A percentile compares a stretch with the other conserved stretches of the same genome.
Conservation (phyloP, 768 basidiomycete genomes). For the Cystofilobasidium ferigula region DNA sequence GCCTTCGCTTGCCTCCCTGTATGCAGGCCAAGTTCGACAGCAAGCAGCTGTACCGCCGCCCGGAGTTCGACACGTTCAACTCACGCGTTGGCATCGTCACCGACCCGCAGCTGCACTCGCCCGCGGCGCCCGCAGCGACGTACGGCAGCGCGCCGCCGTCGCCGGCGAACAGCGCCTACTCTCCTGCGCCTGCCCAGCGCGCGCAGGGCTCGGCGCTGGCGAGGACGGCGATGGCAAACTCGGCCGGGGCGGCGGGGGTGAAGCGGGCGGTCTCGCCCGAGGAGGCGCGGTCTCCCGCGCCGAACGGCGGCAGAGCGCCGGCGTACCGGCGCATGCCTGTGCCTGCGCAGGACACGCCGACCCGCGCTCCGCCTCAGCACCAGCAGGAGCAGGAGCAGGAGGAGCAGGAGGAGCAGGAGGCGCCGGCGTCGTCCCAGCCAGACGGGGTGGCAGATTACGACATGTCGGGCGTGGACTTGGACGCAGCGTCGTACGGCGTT, state of each 20-base stretch:
- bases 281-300: constrained; percentile 1
- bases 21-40: constrained; percentile 30
- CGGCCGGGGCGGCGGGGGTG: background rate
- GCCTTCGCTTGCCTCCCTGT: background rate
- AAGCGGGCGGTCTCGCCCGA: background rate
- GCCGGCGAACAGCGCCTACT: background rate
- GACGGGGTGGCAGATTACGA: background rate
- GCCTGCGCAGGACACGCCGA: background rate
- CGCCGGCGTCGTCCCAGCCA: background rate
- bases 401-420: background rate
- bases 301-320: background rate
- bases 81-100: constrained; percentile 20
- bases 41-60: constrained; percentile 26
- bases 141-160: background rate
- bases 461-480: constrained; percentile 1
- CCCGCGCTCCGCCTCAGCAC: background rate
- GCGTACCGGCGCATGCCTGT: background rate
- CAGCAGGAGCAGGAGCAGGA: background rate
- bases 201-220: background rate
- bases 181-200: background rate
- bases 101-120: constrained; percentile 9
- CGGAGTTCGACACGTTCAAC: constrained; percentile 23
- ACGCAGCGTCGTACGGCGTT: background rate
- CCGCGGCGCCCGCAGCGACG: background rate
- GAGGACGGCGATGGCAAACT: constrained; percentile 15